These are phyloP conservation scores for Candida piceae DNA, from an alignment of 805 yeast species.

Conservation along the genomic window DNA sequence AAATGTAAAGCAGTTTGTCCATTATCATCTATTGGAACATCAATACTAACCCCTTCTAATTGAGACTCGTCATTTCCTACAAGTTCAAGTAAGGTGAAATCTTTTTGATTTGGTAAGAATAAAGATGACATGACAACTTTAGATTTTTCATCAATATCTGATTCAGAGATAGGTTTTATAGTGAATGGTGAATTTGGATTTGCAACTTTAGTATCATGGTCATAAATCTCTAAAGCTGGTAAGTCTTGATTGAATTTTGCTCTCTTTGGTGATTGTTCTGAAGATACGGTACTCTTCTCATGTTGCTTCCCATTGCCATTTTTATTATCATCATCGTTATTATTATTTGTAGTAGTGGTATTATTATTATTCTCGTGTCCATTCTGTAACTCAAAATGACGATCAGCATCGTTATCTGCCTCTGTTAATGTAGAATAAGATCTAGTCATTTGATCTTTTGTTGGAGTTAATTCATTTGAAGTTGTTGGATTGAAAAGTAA, in stretches of 20 bases:
- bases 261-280: conserved; percentile 8
- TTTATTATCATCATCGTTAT: conserved; percentile 4
- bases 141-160: conserved; percentile 25
- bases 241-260: conserved; percentile 9
- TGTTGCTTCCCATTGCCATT: too few relatives aligned
- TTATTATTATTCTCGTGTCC: not conserved
- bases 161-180: conserved; percentile 39
- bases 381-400: conserved; percentile 1
- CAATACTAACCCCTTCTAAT: conserved; percentile 48
- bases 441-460: conserved; percentile 37
- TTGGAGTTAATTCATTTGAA: conserved; percentile 38
- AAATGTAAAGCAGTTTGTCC: conserved; percentile 95
- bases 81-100: conserved; percentile 22
- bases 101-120: conserved; percentile 40
- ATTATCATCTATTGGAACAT: conserved; percentile 85
- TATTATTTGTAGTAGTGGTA: not conserved
- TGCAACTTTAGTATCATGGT: conserved; percentile 33
- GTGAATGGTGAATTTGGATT: conserved; percentile 46
- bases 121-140: conserved; percentile 43
- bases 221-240: conserved; percentile 27
- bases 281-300: too few relatives aligned
- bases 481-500: conserved; percentile 38
- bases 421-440: conserved; percentile 18
- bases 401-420: conserved; percentile 11
- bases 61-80: conserved; percentile 25